phyloP scores from a whole-genome alignment of 192 early-diverging fungal genomes.

The Phycomyces nitens region DNA sequence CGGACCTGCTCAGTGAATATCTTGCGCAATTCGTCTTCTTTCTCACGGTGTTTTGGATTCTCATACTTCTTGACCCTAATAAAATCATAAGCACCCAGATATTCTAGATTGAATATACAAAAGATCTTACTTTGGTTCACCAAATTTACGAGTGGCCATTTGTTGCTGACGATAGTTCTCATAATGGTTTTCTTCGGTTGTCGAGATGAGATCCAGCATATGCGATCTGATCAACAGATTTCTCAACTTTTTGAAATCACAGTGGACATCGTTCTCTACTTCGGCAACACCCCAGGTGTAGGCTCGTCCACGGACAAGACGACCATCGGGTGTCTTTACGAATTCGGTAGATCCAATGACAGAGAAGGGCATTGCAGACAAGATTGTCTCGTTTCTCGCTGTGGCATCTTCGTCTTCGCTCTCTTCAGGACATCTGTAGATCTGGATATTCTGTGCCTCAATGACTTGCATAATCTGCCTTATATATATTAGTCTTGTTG shows the following conservation, averaged over 20 bases:
- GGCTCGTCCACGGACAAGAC: constrained; percentile 82
- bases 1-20: constrained; percentile 98
- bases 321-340: constrained; percentile 81
- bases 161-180: constrained; percentile 86
- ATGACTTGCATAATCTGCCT: constrained; percentile 69
- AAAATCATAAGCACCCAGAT: neutral
- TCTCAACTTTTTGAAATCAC: constrained; percentile 93
- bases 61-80: constrained; percentile 66
- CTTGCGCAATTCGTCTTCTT: constrained; percentile 94
- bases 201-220: constrained; percentile 92
- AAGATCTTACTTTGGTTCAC: constrained; percentile 66
- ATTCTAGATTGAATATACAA: neutral
- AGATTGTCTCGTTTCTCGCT: constrained; percentile 75
- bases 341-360: constrained; percentile 87
- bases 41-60: constrained; percentile 95
- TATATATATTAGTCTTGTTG: constrained; percentile 21
- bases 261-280: constrained; percentile 94
- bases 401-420: constrained; percentile 77
- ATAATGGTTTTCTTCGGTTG: constrained; percentile 94
- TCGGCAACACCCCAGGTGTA: constrained; percentile 95
- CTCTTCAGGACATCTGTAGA: constrained; percentile 76
- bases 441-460: constrained; percentile 77
- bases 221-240: constrained; percentile 87
- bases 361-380: constrained; percentile 91
- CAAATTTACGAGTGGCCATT: constrained; percentile 88